A percentile compares a stretch with the other conserved stretches of the same genome.
Evolutionary conservation across 768 basidiomycete species (phyloP).

Genomic region (Boletus subparvulus): DNA sequence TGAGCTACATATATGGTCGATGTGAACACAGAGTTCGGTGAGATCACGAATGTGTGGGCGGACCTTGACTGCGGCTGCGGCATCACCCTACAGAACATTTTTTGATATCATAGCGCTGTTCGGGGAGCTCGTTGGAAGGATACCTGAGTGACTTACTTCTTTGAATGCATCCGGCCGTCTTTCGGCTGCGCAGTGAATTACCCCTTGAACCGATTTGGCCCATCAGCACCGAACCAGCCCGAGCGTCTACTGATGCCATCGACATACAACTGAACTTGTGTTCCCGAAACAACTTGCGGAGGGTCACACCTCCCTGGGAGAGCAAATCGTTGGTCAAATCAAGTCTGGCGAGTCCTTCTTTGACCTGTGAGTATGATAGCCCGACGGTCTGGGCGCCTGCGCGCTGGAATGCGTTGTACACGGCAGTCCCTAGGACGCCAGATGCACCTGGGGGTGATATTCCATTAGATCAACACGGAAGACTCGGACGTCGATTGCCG

Average conservation of each 20-base stretch:
- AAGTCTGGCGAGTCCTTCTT: conserved; percentile 51
- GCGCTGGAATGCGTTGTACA: conserved; percentile 62
- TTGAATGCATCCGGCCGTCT: conserved; percentile 91
- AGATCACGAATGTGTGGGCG: conserved; percentile 10
- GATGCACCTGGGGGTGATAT: conserved; percentile 66
- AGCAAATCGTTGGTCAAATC: conserved; percentile 59
- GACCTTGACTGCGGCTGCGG: conserved; percentile 64
- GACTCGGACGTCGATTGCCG: neutral
- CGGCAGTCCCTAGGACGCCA: conserved; percentile 83
- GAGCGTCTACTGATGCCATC: neutral
- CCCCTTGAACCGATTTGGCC: conserved; percentile 46
- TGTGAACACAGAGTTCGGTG: neutral
- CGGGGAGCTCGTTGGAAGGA: neutral
- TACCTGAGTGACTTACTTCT: conserved; percentile 49
- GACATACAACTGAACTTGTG: conserved; percentile 71
- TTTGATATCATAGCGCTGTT: neutral
- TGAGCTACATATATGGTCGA: conserved; percentile 53
- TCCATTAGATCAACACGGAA: conserved; percentile 12
- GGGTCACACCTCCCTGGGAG: conserved; percentile 36
- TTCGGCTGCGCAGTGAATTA: conserved; percentile 96
- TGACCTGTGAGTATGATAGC: conserved; percentile 70
- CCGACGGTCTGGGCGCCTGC: conserved; percentile 52
- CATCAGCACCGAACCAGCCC: conserved; percentile 6
- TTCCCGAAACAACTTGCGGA: conserved; percentile 52
- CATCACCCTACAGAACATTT: conserved; percentile 43